A percentile compares a stretch with the other conserved stretches of the same genome.
Evolutionary conservation across 768 basidiomycete species (phyloP).

Genomic region (Cystofilobasidium capitatum): DNA sequence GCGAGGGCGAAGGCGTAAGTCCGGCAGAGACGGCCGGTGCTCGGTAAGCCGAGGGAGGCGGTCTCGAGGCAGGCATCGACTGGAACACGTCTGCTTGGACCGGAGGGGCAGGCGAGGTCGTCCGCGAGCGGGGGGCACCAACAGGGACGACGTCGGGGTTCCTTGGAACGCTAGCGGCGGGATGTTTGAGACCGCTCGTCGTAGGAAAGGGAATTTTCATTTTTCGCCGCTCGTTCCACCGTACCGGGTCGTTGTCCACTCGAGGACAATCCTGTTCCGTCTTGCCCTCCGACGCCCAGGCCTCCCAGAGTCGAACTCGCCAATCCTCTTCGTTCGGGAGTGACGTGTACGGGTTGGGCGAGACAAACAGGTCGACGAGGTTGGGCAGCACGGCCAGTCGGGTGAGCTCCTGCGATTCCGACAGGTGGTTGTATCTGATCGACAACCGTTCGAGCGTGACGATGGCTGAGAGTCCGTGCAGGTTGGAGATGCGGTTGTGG

Average conservation of each 20-base stretch:
- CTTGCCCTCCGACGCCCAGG: conserved; percentile 78
- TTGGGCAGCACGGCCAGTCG: conserved; percentile 15
- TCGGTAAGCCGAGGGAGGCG: neutral
- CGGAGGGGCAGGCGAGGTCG: neutral
- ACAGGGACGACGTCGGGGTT: conserved; percentile 12
- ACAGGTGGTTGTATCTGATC: conserved; percentile 15
- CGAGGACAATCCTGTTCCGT: conserved; percentile 42
- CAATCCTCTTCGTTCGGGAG: conserved; percentile 53
- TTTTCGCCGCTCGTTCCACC: conserved; percentile 34
- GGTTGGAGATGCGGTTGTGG: conserved; percentile 23
- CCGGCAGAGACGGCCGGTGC: neutral
- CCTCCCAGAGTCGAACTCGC: conserved; percentile 67
- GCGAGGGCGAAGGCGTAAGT: conserved; percentile 5
- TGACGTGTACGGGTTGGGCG: conserved; percentile 61
- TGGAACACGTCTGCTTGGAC: neutral
- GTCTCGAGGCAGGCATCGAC: neutral
- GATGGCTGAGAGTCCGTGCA: conserved; percentile 11
- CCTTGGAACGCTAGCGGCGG: neutral
- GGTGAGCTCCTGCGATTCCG: conserved; percentile 21
- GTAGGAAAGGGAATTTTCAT: conserved; percentile 28
- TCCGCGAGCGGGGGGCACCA: neutral
- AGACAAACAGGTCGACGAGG: conserved; percentile 19
- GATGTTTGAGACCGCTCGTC: neutral
- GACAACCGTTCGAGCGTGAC: conserved; percentile 19
- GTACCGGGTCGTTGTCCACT: conserved; percentile 54